Percentiles rank a stretch among this genome's conserved stretches.
Evolutionary conservation across 345 rosid species (phyloP).

Genomic region (Odontarrhena argentea): DNA sequence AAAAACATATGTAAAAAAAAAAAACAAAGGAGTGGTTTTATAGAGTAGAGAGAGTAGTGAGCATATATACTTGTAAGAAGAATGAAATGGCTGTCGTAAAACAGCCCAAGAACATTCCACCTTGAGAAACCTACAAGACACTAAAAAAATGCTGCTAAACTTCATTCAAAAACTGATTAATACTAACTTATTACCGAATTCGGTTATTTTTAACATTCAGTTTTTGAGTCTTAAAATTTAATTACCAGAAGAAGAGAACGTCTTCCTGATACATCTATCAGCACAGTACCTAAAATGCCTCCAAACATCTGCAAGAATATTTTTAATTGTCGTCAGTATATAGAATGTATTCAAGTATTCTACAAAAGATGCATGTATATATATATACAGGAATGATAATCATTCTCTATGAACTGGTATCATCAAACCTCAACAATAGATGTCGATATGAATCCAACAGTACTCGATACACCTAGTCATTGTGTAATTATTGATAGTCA

Average conservation of each 20-base stretch:
- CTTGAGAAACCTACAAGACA: constrained; percentile 60
- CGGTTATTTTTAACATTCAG: not conserved
- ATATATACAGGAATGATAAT: not conserved
- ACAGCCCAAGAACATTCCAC: constrained; percentile 80
- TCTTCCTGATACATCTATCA: constrained; percentile 79
- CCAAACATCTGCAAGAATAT: constrained; percentile 57
- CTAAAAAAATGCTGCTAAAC: not conserved
- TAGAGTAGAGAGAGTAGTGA: not conserved
- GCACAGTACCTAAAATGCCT: constrained; percentile 62
- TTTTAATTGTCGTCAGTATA: not conserved
- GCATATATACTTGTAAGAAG: constrained; percentile 49
- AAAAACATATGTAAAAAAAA: not conserved
- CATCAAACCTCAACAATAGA: constrained; percentile 69
- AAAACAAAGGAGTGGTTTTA: not conserved
- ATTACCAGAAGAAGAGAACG: constrained; percentile 72
- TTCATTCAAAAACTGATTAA: not conserved
- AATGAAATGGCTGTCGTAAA: constrained; percentile 60
- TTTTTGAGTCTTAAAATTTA: not conserved
- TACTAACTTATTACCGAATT: not conserved
- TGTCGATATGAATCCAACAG: constrained; percentile 68
- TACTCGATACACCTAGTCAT: constrained; percentile 69
- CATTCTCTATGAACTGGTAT: constrained; percentile 7
- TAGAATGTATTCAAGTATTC: too few relatives aligned
- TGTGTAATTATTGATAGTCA: not conserved
- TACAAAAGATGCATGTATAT: too few relatives aligned